Base-by-base conservation (phyloP, 139 green algal genomes). In the Chlorella vulgaris region DNA sequence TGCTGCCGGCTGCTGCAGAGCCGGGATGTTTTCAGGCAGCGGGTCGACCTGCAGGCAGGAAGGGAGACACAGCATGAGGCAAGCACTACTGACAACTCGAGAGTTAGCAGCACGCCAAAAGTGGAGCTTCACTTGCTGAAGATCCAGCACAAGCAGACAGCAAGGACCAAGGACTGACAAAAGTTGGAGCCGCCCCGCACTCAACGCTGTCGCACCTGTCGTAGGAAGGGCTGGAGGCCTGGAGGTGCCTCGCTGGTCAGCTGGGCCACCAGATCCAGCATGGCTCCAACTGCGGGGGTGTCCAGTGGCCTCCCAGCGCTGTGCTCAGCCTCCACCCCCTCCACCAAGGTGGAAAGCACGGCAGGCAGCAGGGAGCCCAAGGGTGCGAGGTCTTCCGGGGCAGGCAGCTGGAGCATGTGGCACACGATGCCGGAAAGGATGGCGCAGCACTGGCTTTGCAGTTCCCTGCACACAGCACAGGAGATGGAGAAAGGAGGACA, bases 301-400 rank as follows among this genome's bases (percentile, higher is more conserved):
- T 51, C 68, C 68, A 50, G 47, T 3, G n/a, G 47, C 33, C 35
- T 31, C 4, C 58, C 69, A n/a, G 68, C 39, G 55, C 33, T 58
- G 66, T 80, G 74, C 58, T 80, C 38, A 4, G 31, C 65, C 43
- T 75, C 51, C 28, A 91, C 28, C 35, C 69, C 81, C 60, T 89
- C 83, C 35, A 75, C 81, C 29, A 90, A 39, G 3, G 42, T 69
- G 38, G 84, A 83, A 6, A 86, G 62, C 19, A 88, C 40, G 4
- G 82, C 39, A 35, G 85, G 88, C 74, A 92, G 82, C 73, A 89
- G 70, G 35, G 76, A 61, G 24, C 69, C 87, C 40, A 88, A 35
- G 2, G 81, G 66, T 15, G 50, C 58, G 58, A 66, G 58, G 22
- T 79, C 58, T 35, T 35, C 68, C 26, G 58, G 63, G 26, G 60